These are phyloP conservation scores for Sclerotinia subarctica DNA, from an alignment of 2,329 filamentous ascomycete genomes.

Conservation along the genomic window DNA sequence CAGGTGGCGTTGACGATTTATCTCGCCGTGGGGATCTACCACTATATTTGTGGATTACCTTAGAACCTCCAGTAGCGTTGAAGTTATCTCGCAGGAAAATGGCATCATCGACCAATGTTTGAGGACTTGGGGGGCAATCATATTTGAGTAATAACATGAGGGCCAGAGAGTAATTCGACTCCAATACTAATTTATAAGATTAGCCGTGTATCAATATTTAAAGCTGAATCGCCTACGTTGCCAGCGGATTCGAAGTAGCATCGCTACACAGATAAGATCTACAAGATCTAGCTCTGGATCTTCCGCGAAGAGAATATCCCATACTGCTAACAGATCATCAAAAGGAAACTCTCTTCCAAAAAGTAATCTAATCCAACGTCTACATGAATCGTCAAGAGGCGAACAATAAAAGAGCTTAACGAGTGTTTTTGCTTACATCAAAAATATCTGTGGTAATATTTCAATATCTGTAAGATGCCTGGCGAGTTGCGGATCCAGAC, in stretches of 20 bases:
- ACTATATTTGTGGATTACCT: slow-evolving; percentile 70
- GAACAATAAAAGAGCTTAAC: slow-evolving; percentile 15
- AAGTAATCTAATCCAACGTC: slow-evolving; percentile 85
- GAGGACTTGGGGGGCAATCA: slow-evolving; percentile 59
- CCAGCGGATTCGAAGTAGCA: slow-evolving; percentile 91
- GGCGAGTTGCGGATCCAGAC: slow-evolving; percentile 79
- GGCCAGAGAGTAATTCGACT: slow-evolving; percentile 83
- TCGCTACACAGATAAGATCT: slow-evolving; percentile 87
- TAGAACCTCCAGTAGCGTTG: slow-evolving; percentile 56
- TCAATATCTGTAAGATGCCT: slow-evolving; percentile 78
- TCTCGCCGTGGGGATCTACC: slow-evolving; percentile 47
- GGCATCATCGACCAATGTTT: slow-evolving; percentile 83
- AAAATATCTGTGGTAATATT: slow-evolving; percentile 91
- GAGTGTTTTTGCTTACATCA: slow-evolving; percentile 61
- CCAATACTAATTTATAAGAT: slow-evolving; percentile 60
- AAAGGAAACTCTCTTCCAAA: slow-evolving; percentile 94
- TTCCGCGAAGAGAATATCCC: slow-evolving; percentile 88
- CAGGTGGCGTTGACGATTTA: slow-evolving; percentile 31
- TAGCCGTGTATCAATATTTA: background rate
- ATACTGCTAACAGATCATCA: slow-evolving; percentile 75
- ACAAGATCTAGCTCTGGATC: slow-evolving; percentile 77
- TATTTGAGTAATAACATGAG: slow-evolving; percentile 82
- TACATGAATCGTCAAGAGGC: slow-evolving; percentile 23
- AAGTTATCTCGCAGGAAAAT: slow-evolving; percentile 68
- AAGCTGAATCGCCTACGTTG: slow-evolving; percentile 55